Base-by-base conservation (phyloP, 345 rosid species). In the Sisymbrium irio region DNA sequence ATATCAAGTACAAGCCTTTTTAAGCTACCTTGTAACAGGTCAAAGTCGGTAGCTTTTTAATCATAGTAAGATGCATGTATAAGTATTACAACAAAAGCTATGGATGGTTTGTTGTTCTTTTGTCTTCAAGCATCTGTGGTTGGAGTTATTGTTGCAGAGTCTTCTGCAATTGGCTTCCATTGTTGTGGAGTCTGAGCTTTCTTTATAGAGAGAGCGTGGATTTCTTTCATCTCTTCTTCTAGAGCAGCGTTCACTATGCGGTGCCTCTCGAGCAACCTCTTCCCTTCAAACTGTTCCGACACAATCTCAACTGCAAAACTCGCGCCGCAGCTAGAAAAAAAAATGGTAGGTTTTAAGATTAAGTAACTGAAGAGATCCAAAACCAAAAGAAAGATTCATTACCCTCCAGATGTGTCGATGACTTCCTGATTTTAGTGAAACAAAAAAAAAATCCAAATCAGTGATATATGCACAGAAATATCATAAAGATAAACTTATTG, bases 381-480 rank as follows among this genome's bases (percentile, higher is more conserved):
- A 67, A 36, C 9, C 15, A 30, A 18, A 44, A 41, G 25, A 50
- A 88, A 32, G n/a, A 32, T 32, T 32, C 6, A 32, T 32, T 32
- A 22, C 98, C 98, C 98, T 77, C 98, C 94, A 69, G 97, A 91
- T 45, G 94, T 93, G 71, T 93, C 98, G 4, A 76, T 69, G 35
- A 93, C 97, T 78, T 89, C 91, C 98, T 93, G 88, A 22, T 25
- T 51, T 62, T 40, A 30, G 62, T 32, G 7, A n/a, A 8, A 25
- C 60, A 22, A 5, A 18, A 36, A 53, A 1, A 58, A 4, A 40
- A 62, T 22, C 40, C 20, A 53, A 25, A 30, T 54, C 47, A 62
- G 69, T 60, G 45, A 66, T 9, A 50, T 45, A 39, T 57, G 9
- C 15, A 65, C 4, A 58, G 18, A 14, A 58, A 7, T 3, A 55